phyloP scores from a whole-genome alignment of 2,329 filamentous ascomycete species.

The Apiospora hydei region DNA sequence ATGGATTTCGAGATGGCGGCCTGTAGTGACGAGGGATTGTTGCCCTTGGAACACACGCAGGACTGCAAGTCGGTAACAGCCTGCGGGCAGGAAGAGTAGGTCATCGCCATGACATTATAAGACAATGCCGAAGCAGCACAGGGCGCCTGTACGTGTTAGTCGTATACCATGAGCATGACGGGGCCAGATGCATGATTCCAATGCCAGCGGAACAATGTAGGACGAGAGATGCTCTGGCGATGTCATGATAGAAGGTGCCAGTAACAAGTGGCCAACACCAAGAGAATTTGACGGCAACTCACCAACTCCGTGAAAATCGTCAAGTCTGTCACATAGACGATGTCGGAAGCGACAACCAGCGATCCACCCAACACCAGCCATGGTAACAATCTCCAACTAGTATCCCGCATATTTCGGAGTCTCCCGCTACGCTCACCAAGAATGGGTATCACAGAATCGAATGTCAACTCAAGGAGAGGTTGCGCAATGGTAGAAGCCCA shows the following conservation, averaged over 20 bases:
- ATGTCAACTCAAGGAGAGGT: background rate
- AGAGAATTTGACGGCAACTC: constrained; percentile 29
- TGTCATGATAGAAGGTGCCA: background rate
- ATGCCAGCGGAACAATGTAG: background rate
- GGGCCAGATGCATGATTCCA: background rate
- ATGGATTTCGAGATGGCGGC: constrained; percentile 49
- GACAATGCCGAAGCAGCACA: constrained; percentile 57
- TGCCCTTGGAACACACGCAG: constrained; percentile 60
- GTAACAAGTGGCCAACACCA: background rate
- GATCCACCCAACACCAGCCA: constrained; percentile 30
- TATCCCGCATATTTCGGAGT: background rate
- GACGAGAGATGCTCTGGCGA: background rate
- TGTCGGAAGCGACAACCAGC: constrained; percentile 33
- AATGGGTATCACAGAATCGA: no score
- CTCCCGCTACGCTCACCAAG: background rate
- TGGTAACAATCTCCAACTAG: background rate
- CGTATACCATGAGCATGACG: no score
- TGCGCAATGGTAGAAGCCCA: background rate
- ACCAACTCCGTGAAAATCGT: constrained; percentile 41
- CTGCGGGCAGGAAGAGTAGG: constrained; percentile 51
- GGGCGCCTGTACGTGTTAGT: constrained; percentile 50
- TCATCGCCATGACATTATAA: constrained; percentile 52
- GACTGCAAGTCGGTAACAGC: constrained; percentile 54
- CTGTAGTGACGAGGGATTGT: constrained; percentile 48
- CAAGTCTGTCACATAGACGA: constrained; percentile 43